A percentile compares a stretch with the other conserved stretches of the same genome.
Conservation (phyloP, 495 filamentous ascomycete species). For the Thozetella sp. region DNA sequence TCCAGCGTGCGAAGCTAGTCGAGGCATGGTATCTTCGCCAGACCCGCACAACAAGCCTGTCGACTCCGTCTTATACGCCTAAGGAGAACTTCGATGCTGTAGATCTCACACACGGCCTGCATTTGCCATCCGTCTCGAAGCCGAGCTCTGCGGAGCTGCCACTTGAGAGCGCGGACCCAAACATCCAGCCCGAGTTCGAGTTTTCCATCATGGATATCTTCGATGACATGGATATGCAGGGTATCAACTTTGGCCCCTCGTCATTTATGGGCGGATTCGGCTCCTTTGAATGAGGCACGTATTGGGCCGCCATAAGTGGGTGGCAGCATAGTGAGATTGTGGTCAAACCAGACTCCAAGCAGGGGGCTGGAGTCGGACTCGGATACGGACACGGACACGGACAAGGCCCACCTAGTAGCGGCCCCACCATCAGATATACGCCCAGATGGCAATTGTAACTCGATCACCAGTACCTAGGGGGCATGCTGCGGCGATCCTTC, state of each 20-base stretch:
- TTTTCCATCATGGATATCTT: background rate
- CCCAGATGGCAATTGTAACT: too few relatives aligned
- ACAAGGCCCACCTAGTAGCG: too few relatives aligned
- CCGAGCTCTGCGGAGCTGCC: too few relatives aligned
- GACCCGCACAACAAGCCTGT: background rate
- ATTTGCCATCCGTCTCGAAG: too few relatives aligned
- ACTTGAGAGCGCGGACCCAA: too few relatives aligned
- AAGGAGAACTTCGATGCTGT: background rate
- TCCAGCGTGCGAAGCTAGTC: background rate
- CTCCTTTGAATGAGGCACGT: too few relatives aligned
- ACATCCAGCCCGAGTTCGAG: background rate
- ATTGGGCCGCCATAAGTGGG: too few relatives aligned
- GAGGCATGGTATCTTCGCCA: background rate
- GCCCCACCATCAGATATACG: too few relatives aligned
- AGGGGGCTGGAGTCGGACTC: conserved; percentile 3
- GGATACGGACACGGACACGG: conserved; percentile 9
- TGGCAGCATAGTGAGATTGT: background rate
- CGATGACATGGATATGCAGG: background rate
- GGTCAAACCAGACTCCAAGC: too few relatives aligned
- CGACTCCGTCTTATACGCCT: background rate
- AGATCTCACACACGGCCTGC: background rate
- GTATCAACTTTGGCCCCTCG: background rate
- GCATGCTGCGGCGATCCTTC: too few relatives aligned
- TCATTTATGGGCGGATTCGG: background rate
- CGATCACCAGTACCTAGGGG: too few relatives aligned